Evolutionary conservation across 2,329 filamentous ascomycete species (phyloP).

Genomic region (Thielaviopsis punctulata): DNA sequence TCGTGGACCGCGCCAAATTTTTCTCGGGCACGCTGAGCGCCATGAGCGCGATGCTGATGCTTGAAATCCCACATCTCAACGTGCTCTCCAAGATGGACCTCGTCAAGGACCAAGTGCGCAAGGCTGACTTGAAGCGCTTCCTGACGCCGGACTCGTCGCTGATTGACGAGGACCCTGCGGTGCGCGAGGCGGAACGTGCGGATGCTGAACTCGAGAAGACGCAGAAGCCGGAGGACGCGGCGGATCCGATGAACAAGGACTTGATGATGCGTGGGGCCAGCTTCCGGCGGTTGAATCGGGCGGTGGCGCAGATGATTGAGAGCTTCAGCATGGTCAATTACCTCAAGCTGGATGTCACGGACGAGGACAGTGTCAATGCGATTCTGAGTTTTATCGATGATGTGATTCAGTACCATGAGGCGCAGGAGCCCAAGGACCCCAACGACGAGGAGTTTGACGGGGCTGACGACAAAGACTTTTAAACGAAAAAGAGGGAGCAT

Average conservation of each 20-base stretch:
- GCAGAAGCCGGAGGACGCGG: slow-evolving; percentile 20
- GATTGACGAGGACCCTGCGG: slow-evolving; percentile 60
- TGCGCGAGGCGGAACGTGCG: slow-evolving; percentile 18
- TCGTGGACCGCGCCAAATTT: slow-evolving; percentile 91
- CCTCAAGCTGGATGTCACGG: slow-evolving; percentile 70
- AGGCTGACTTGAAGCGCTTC: slow-evolving; percentile 78
- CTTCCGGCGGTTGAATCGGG: slow-evolving; percentile 69
- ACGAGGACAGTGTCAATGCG: slow-evolving; percentile 76
- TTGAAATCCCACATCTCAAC: slow-evolving; percentile 93
- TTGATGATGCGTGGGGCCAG: slow-evolving; percentile 65
- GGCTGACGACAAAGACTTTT: slow-evolving; percentile 20
- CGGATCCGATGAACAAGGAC: slow-evolving; percentile 46
- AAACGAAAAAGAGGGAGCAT: background rate
- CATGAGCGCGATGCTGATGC: slow-evolving; percentile 98
- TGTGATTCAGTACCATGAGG: slow-evolving; percentile 82
- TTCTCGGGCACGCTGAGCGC: slow-evolving; percentile 89
- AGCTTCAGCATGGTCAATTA: slow-evolving; percentile 98
- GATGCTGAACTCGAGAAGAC: slow-evolving; percentile 51
- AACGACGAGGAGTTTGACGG: slow-evolving; percentile 36
- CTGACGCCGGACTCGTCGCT: slow-evolving; percentile 70
- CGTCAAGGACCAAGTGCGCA: slow-evolving; percentile 73
- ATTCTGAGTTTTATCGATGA: slow-evolving; percentile 89
- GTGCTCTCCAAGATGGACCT: slow-evolving; percentile 97
- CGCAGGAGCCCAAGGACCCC: slow-evolving; percentile 77
- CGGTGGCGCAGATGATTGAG: slow-evolving; percentile 82